Evolutionary conservation across 805 yeast species (phyloP), one percentile per base, ranked within the genome.

Genomic region (Ogataea naganishii): DNA sequence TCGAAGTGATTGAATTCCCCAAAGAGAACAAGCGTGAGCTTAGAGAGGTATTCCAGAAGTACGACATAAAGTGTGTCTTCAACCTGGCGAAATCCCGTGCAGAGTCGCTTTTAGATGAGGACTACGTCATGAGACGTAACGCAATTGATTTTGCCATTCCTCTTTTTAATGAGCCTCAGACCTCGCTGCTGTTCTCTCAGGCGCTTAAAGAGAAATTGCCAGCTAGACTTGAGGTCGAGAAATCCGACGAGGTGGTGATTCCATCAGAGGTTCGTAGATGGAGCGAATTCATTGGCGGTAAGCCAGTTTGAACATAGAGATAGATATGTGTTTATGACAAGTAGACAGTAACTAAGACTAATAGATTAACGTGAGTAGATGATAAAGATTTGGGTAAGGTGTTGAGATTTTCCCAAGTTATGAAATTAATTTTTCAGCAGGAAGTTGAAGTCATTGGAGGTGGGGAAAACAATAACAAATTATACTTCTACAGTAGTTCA

Each of bases 111-210:
- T 58, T 73, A 40, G 96, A 92, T 51, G 80, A 81, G 58, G 96
- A 92, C 61, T 92, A 92, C 58, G 79, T 89, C 35, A 92, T 92
- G 98, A 80, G 99, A 69, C 80, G 99, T 67, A 92, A 92, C 57
- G 97, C 99, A 27, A 94, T 92, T 62, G 99, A 92, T 58, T 92
- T 92, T 56, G 97, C 83, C 37, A 80, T 89, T 49, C 96, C 98
- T 24, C 67, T 92, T 53, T 89, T 92, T 68, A 92, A 89, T 54
- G 99, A 92, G 65, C 96, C 97, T 41, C 77, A 85, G 54, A 94
- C 98, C 14, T 80, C 96, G 2, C 53, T 77, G 46, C 62, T 92
- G 45, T 92, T 92, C 58, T 86, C 96, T 14, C 64, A 75, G 51
- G 83, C 95, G 40, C 66, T 92, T 62, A 73, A 73, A 42, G 73